phyloP scores from a whole-genome alignment of 345 rosid genomes.

The Lepidium sativum region DNA sequence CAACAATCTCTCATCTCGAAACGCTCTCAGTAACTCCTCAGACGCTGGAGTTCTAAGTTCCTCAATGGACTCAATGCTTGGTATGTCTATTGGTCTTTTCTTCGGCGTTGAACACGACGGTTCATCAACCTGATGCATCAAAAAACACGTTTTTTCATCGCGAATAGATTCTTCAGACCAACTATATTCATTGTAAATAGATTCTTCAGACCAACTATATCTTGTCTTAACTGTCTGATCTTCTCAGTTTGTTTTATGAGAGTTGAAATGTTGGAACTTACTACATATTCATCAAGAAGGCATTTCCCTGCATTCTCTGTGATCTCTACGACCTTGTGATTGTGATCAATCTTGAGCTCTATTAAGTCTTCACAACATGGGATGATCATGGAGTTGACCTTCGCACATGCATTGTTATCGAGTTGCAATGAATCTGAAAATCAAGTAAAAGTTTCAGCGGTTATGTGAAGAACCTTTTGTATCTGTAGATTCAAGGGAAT shows the following conservation, averaged over 20 bases:
- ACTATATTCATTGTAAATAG: not conserved
- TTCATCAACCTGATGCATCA: constrained; percentile 59
- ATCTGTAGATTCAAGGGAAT: not conserved
- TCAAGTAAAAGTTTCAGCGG: not conserved
- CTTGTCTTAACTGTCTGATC: not conserved
- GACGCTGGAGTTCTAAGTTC: constrained; percentile 85
- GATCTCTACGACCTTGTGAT: constrained; percentile 71
- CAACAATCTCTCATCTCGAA: constrained; percentile 56
- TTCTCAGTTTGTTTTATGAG: not conserved
- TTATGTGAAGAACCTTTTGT: not conserved
- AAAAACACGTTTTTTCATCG: not conserved
- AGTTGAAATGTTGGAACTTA: constrained; percentile 25
- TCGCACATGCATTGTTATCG: constrained; percentile 76
- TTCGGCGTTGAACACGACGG: constrained; percentile 90
- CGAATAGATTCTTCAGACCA: no score
- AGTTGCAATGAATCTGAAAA: constrained; percentile 80
- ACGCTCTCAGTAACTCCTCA: constrained; percentile 63
- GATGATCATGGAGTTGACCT: constrained; percentile 70
- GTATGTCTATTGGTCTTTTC: constrained; percentile 68
- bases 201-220: not conserved
- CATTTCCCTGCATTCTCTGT: constrained; percentile 85
- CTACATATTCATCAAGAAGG: constrained; percentile 76
- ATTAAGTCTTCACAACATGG: constrained; percentile 77
- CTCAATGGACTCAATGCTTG: constrained; percentile 66
- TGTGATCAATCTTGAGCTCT: constrained; percentile 80